Evolutionary conservation across 805 yeast species (phyloP).

Genomic region (Candida insectorum): DNA sequence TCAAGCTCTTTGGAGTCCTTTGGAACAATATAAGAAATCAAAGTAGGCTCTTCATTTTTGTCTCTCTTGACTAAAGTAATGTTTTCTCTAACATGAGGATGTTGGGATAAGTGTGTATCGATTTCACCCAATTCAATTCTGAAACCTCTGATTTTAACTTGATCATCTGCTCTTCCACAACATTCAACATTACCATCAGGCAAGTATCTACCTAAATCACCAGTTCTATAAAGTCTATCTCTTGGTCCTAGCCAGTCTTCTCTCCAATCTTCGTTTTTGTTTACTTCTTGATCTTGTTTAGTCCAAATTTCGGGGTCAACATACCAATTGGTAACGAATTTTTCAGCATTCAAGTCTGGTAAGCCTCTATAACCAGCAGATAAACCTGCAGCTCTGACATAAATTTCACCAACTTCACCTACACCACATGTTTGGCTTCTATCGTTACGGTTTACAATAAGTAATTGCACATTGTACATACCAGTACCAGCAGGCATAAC

Average conservation of each 20-base stretch:
- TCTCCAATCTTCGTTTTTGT: slow-evolving; percentile 61
- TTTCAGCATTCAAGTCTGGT: slow-evolving; percentile 83
- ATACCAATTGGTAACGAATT: slow-evolving; percentile 91
- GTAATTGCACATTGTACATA: slow-evolving; percentile 89
- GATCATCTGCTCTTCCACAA: slow-evolving; percentile 98
- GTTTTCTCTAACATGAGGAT: slow-evolving; percentile 88
- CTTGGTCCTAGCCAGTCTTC: slow-evolving; percentile 87
- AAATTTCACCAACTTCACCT: slow-evolving; percentile 98
- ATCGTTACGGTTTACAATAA: slow-evolving; percentile 90
- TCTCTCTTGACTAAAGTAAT: slow-evolving; percentile 89
- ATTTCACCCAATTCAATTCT: slow-evolving; percentile 98
- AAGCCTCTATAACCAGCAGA: slow-evolving; percentile 94
- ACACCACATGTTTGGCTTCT: slow-evolving; percentile 91
- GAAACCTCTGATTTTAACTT: slow-evolving; percentile 97
- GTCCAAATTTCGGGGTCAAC: slow-evolving; percentile 64
- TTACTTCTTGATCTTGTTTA: slow-evolving; percentile 46
- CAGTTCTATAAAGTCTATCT: slow-evolving; percentile 94
- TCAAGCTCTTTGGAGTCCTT: slow-evolving; percentile 44
- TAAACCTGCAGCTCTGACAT: slow-evolving; percentile 96
- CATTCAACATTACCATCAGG: slow-evolving; percentile 98
- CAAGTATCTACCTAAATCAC: slow-evolving; percentile 93
- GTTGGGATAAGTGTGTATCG: slow-evolving; percentile 95
- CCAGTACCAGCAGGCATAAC: slow-evolving; percentile 99
- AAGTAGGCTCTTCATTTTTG: slow-evolving; percentile 86
- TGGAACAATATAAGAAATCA: slow-evolving; percentile 91